These are phyloP conservation scores for Trametes coccinea DNA, from an alignment of 768 basidiomycete species.

Conservation along the genomic window DNA sequence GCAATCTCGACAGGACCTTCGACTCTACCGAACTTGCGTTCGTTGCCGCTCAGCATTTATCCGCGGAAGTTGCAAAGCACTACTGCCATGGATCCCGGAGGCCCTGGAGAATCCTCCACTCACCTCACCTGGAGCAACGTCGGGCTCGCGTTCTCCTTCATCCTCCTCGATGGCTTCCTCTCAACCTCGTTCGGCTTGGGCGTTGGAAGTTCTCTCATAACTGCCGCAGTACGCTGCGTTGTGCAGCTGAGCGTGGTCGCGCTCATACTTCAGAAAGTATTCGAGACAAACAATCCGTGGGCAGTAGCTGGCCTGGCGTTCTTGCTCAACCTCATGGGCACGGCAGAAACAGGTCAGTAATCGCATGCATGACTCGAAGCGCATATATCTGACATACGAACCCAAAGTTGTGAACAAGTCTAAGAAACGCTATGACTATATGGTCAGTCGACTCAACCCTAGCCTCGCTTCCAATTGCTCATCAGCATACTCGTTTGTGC, in stretches of 20 bases:
- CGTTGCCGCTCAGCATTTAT: too few species aligned
- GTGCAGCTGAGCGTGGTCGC: slow-evolving; percentile 78
- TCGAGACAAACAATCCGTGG: slow-evolving; percentile 74
- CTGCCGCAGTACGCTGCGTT: slow-evolving; percentile 72
- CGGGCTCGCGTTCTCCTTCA: slow-evolving; percentile 70
- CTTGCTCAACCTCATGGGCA: slow-evolving; percentile 77
- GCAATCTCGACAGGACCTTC: not conserved
- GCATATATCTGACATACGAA: not conserved
- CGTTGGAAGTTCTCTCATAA: slow-evolving; percentile 64
- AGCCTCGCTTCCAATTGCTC: too few species aligned
- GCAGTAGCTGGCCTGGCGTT: slow-evolving; percentile 72
- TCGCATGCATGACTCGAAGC: not conserved
- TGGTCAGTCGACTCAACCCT: slow-evolving; percentile 48
- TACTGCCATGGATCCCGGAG: slow-evolving; percentile 23
- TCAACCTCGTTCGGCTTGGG: slow-evolving; percentile 68
- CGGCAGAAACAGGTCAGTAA: slow-evolving; percentile 68
- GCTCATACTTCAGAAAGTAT: slow-evolving; percentile 67
- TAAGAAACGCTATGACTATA: slow-evolving; percentile 66
- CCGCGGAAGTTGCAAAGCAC: not conserved
- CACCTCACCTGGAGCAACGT: slow-evolving; percentile 74
- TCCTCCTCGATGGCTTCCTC: slow-evolving; percentile 67
- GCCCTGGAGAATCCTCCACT: slow-evolving; percentile 20
- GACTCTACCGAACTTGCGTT: not conserved
- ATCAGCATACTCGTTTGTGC: not conserved
- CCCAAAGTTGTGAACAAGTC: slow-evolving; percentile 74